A percentile compares a stretch with the other conserved stretches of the same genome.
Evolutionary conservation across 108 stramenopile species (phyloP).

Genomic region (Nitzschia palea): DNA sequence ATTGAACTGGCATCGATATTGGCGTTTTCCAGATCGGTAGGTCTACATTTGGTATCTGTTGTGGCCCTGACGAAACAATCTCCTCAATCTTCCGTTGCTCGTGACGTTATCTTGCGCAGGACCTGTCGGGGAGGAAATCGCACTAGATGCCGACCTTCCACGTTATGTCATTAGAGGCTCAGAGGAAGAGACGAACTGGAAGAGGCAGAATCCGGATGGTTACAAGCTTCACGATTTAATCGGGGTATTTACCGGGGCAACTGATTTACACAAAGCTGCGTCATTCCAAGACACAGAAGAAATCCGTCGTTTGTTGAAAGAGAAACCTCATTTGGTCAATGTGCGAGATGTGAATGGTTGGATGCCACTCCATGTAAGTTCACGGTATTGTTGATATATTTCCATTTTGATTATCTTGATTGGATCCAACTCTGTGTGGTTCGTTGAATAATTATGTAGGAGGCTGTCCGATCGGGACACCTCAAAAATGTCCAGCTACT

Average conservation of each 20-base stretch:
- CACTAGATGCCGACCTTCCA: slow-evolving; percentile 35
- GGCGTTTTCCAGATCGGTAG: no score
- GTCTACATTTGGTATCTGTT: no score
- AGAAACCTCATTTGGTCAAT: slow-evolving; percentile 35
- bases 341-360: slow-evolving; percentile 49
- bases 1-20: no score
- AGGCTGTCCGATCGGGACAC: slow-evolving; percentile 43
- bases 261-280: slow-evolving; percentile 55
- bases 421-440: neutral
- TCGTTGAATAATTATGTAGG: slow-evolving; percentile 14
- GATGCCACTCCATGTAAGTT: slow-evolving; percentile 47
- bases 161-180: slow-evolving; percentile 45
- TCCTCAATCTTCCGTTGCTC: no score
- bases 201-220: slow-evolving; percentile 11
- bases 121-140: slow-evolving; percentile 15
- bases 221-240: slow-evolving; percentile 10
- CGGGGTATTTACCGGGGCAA: slow-evolving; percentile 39
- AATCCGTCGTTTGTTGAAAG: slow-evolving; percentile 20
- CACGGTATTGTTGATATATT: neutral
- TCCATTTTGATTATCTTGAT: neutral
- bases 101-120: slow-evolving; percentile 13
- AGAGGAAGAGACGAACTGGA: slow-evolving; percentile 25
- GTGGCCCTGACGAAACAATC: no score
- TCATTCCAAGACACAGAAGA: slow-evolving; percentile 18
- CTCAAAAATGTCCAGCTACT: slow-evolving; percentile 41